These are phyloP conservation scores for Hypocrella siamensis DNA, from an alignment of 2,329 filamentous ascomycete species.

Conservation along the genomic window DNA sequence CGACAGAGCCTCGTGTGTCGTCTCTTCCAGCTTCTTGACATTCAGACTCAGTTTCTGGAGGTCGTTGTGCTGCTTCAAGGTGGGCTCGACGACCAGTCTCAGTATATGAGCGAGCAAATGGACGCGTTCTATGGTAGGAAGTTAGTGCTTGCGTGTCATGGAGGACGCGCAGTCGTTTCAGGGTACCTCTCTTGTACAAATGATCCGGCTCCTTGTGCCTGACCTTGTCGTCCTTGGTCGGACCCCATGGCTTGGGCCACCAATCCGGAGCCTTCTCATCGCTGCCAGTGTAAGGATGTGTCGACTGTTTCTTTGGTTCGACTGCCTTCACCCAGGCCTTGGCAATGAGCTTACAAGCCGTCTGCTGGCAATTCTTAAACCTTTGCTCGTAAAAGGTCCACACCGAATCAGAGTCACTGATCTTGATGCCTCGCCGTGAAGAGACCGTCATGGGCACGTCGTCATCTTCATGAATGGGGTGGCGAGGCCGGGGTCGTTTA, in stretches of 20 bases:
- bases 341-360: slow-evolving; percentile 54
- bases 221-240: slow-evolving; percentile 35
- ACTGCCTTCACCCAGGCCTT: slow-evolving; percentile 65
- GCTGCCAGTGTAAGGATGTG: slow-evolving; percentile 54
- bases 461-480: slow-evolving; percentile 22
- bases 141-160: neutral
- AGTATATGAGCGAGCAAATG: slow-evolving; percentile 44
- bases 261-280: slow-evolving; percentile 47
- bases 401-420: slow-evolving; percentile 38
- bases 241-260: slow-evolving; percentile 46
- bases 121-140: slow-evolving; percentile 34
- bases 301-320: slow-evolving; percentile 63
- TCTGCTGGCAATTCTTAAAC: slow-evolving; percentile 54
- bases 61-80: slow-evolving; percentile 30
- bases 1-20: slow-evolving; percentile 41
- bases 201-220: slow-evolving; percentile 62
- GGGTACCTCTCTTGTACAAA: slow-evolving; percentile 51
- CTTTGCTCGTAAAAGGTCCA: slow-evolving; percentile 44
- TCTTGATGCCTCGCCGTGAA: slow-evolving; percentile 28
- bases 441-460: slow-evolving; percentile 22
- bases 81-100: slow-evolving; percentile 37
- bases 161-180: too few species aligned
- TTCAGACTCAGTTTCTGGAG: slow-evolving; percentile 37
- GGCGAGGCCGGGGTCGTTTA: slow-evolving; percentile 19
- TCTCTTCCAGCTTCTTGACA: slow-evolving; percentile 40